Base-by-base conservation (phyloP, 2,329 filamentous ascomycete species). In the Claviceps pazoutovae region DNA sequence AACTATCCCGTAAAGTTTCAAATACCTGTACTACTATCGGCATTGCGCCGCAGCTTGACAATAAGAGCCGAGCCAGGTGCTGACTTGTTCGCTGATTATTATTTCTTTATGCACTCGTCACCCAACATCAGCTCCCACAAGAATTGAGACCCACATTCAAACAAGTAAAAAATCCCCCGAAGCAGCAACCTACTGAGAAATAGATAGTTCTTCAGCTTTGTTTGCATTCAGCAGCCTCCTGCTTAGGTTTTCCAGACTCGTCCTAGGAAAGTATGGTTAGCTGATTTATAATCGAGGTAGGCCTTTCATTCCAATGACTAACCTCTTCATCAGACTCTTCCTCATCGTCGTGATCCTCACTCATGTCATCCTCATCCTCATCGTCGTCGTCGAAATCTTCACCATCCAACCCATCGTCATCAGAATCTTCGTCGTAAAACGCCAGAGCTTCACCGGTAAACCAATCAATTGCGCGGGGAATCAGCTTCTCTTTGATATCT, bases 401-500 rank as follows among this genome's bases (percentile, higher is more conserved):
- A 45, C 23, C 51, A 13, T 90, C 85, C 57, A 89, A 75, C 56
- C 91, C 89, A 51, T 95, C 86, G 48, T 80, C 80, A 41, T 91
- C 86, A 55, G 95, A 71, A 8, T 53, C 53, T 68, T 96, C 91
- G 76, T 98, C 93, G 30, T 11, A 34, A 62, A 88, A 98, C 61
- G 93, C 90, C 57, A 98, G 83, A 60, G 93, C 93, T 74, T 98
- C 93, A 53, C 93, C 93, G 50, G 93, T 98, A 70, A 98, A 98
- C 93, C 93, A 98, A 72, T 98, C 93, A 62, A 98, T 93, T 53
- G 94, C 93, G 60, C 91, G 89, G 58, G 93, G 93, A 61, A 98
- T 98, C 58, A 98, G 80, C 76, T 98, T 98, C 80, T 98, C 93
- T 76, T 98, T 98, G 74, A 98, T 96, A 66, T 98, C 93, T 75